A percentile compares a stretch with the other conserved stretches of the same genome.
Evolutionary conservation across 2,329 filamentous ascomycete genomes (phyloP).

Genomic region (Talaromyces albobiverticillius): DNA sequence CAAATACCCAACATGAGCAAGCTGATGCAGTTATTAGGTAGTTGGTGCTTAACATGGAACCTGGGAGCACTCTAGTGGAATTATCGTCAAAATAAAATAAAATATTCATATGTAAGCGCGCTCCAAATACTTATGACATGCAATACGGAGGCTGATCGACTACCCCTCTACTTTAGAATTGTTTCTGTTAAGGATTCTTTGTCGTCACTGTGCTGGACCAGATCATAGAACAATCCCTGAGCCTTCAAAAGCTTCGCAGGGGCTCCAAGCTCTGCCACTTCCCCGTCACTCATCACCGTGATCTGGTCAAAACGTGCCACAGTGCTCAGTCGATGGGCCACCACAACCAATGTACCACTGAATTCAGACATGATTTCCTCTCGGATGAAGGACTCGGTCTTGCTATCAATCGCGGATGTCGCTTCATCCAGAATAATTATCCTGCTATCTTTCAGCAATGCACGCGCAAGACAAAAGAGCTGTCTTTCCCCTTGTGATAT

Average conservation of each 20-base stretch:
- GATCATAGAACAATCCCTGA: background rate
- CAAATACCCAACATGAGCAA: too few species aligned
- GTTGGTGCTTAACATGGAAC: too few species aligned
- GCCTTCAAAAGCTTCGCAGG: conserved; percentile 6
- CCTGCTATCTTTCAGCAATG: conserved; percentile 65
- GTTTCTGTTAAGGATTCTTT: background rate
- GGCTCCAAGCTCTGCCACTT: background rate
- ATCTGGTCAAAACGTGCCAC: conserved; percentile 72
- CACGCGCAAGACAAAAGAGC: conserved; percentile 69
- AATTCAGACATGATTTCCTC: conserved; percentile 68
- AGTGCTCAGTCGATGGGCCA: conserved; percentile 69
- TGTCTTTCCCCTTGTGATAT: conserved; percentile 74
- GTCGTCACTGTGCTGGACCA: background rate
- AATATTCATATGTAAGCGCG: too few species aligned
- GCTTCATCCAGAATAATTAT: conserved; percentile 76
- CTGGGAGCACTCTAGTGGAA: too few species aligned
- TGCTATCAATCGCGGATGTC: conserved; percentile 70
- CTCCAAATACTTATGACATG: background rate
- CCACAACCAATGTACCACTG: conserved; percentile 62
- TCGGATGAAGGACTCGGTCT: conserved; percentile 69
- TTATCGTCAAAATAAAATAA: too few species aligned
- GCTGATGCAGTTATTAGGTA: too few species aligned
- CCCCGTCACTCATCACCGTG: conserved; percentile 51
- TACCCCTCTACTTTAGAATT: background rate
- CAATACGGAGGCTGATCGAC: too few species aligned